Evolutionary conservation across 371 early-diverging fungal species (phyloP).

Genomic region (Syncephalastrum contaminatum): DNA sequence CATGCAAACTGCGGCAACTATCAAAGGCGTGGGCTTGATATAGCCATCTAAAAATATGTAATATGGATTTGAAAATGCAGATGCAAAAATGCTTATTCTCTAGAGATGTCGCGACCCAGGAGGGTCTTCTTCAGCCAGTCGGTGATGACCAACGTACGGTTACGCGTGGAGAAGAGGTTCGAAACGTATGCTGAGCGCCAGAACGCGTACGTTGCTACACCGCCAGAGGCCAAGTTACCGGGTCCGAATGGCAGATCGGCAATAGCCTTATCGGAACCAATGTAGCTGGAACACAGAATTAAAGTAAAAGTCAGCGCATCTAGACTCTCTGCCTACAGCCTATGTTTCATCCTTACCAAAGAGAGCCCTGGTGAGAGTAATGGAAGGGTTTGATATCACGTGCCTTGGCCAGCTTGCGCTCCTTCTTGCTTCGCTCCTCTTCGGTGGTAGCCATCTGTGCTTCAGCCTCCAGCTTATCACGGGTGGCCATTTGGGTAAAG

Average conservation of each 20-base stretch:
- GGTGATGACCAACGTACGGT: conserved; percentile 74
- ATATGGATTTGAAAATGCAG: too few relatives aligned
- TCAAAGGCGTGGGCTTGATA: too few relatives aligned
- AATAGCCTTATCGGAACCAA: conserved; percentile 89
- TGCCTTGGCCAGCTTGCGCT: conserved; percentile 34
- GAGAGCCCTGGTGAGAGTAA: conserved; percentile 79
- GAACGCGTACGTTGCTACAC: conserved; percentile 76
- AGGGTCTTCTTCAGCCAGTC: conserved; percentile 88
- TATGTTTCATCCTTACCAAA: conserved; percentile 58
- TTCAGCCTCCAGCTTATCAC: conserved; percentile 41
- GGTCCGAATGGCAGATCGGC: conserved; percentile 83
- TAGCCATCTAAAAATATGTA: too few relatives aligned
- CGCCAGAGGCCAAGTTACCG: conserved; percentile 70
- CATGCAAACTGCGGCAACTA: too few relatives aligned
- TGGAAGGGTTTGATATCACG: conserved; percentile 72
- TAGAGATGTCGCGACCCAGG: conserved; percentile 88
- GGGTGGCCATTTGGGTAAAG: conserved; percentile 58
- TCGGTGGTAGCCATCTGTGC: conserved; percentile 23
- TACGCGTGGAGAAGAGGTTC: conserved; percentile 80
- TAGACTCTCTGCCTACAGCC: neutral
- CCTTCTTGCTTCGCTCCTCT: conserved; percentile 39
- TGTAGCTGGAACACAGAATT: conserved; percentile 50
- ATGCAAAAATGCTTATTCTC: conserved; percentile 60
- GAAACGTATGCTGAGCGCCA: conserved; percentile 75
- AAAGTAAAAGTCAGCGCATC: neutral